A percentile compares a stretch with the other conserved stretches of the same genome.
phyloP scores from a whole-genome alignment of 371 early-diverging fungal genomes.

The Syncephalis plumigaleata region DNA sequence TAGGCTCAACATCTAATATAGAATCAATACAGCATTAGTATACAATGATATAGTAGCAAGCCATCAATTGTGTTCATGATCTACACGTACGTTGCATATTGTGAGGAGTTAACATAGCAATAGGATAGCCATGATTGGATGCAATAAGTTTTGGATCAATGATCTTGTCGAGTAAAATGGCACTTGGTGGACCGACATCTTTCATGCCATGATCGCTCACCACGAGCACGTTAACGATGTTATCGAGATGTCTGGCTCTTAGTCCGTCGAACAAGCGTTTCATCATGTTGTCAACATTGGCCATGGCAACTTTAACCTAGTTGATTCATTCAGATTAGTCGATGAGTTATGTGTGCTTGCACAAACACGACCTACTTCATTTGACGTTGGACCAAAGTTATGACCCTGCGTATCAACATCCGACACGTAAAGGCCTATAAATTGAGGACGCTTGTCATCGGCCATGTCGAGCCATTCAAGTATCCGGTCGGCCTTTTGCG shows the following conservation, averaged over 20 bases:
- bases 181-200: slow-evolving; percentile 16
- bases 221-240: no score
- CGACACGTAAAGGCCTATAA: slow-evolving; percentile 61
- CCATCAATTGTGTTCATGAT: no score
- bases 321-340: no score
- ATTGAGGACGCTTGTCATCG: slow-evolving; percentile 40
- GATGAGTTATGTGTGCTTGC: background rate
- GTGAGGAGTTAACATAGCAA: slow-evolving; percentile 24
- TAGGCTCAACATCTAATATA: no score
- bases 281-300: no score
- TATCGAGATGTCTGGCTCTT: no score
- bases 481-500: slow-evolving; percentile 38
- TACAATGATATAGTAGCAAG: no score
- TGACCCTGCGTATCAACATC: slow-evolving; percentile 79
- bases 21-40: no score
- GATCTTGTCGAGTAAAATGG: slow-evolving; percentile 64
- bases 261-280: no score
- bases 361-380: slow-evolving; percentile 25
- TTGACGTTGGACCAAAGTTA: slow-evolving; percentile 48
- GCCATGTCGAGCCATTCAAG: slow-evolving; percentile 65
- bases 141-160: slow-evolving; percentile 18
- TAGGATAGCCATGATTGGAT: slow-evolving; percentile 19
- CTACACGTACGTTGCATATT: no score
- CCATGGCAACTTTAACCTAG: no score
- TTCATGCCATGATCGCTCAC: slow-evolving; percentile 88